Evolutionary conservation across 345 rosid species (phyloP), one percentile per base, ranked within the genome.

Genomic region (Heritiera littoralis): DNA sequence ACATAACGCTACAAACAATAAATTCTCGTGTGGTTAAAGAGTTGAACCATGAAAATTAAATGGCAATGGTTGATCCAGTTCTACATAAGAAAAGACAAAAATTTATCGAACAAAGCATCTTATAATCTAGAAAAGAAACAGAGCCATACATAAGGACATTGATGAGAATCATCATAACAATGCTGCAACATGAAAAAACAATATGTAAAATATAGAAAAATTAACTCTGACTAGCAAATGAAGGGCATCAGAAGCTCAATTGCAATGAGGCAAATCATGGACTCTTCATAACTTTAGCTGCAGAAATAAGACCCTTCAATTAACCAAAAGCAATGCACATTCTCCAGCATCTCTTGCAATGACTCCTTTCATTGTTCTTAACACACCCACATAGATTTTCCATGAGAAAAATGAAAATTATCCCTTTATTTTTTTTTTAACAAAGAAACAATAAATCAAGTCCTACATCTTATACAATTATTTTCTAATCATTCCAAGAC

Each of bases 1-100:
- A 91, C 94, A 84, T 92, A 87, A 61, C 88, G 87, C 98, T 96
- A 82, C 92, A 89, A 83, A 85, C 85, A 88, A 88, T 80, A 81
- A 88, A 87, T 81, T 77, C 84, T 83, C 51, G 66, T 56, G 69
- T 64, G 74, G 85, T 86, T 72, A 84, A 86, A 11, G 41, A 43
- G 51, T 41, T 28, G 66, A 78, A 80, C 75, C 49, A 45, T 10
- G 56, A 17, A 48, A 52, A 75, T 9, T 38, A 63, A 66, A 28
- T 10, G 48, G 66, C 80, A 81, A 74, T 38, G 38, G 75, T 55
- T 59, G 49, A 82, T 63, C 46, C 41, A 68, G 49, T 73, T 73
- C 76, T 73, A 73, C 49, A 38, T 55, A 52, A 11, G 72, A 45
- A 43, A 45, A 23, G 14, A 17, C 6, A 58, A 49, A 63, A 63